Evolutionary conservation across 352 stramenopile species (phyloP), one percentile per base, ranked within the genome.

Genomic region (Phytophthora hibernalis): DNA sequence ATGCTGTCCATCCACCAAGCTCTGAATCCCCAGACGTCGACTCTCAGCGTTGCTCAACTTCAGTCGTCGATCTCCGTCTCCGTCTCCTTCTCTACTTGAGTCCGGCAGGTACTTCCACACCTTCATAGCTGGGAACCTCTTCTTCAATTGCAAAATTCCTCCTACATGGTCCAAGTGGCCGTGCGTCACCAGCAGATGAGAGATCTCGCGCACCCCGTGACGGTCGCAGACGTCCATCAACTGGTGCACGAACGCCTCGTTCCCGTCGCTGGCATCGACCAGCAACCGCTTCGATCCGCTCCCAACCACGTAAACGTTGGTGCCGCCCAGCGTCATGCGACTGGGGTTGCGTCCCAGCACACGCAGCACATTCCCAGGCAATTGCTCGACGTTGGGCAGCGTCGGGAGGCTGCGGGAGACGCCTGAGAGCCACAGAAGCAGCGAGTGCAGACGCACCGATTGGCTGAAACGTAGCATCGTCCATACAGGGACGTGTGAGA

Each of bases 221-320:
- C 56, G 37, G 26, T 69, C 47, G 56, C 88, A 85, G 11, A 79
- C 77, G 8, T 65, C 35, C 44, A 79, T 49, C 51, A 97, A 68
- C 18, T 55, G 72, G 31, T 49, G 16, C 9, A 89, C 62, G 67
- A 91, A 95, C 3, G 15, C 42, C 4, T 22, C 40, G 61, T 93
- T 93, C 30, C 90, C 90, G 60, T 96, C 88, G 61, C 89, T 90
- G 0, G 77, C 70, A 62, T 97, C 90, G 21, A 97, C 77, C 31
- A 97, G 68, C n/a, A 95, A 62, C 31, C 90, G 80, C 47, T 53
- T 68, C 2, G 61, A 33, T 1, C 87, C 88, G 3, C 64, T 69
- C n/a, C 93, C 92, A 8, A 98, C 64, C 6, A 98, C 44, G 62
- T 97, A 98, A 48, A 89, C 95, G 70, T 97, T 97, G 9, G 91